A percentile compares a stretch with the other conserved stretches of the same genome.
These are phyloP conservation scores for Helotiales sp. DNA, from an alignment of 2,329 filamentous ascomycete species.

Conservation along the genomic window DNA sequence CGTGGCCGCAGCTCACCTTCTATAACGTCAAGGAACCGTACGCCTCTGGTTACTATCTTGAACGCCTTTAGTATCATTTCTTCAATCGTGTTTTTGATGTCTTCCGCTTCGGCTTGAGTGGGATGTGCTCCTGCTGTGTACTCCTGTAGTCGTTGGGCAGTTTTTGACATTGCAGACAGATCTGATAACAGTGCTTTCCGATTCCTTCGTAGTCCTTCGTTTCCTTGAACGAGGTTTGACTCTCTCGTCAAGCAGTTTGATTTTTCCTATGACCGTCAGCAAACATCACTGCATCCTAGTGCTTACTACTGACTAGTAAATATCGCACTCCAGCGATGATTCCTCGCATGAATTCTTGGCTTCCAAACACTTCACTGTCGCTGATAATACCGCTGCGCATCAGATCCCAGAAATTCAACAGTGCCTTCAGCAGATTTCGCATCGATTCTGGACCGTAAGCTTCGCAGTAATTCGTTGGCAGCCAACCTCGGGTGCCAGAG, in stretches of 20 bases:
- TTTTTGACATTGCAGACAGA: slow-evolving; percentile 86
- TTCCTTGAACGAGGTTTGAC: slow-evolving; percentile 72
- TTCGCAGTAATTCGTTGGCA: slow-evolving; percentile 98
- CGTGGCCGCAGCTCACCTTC: slow-evolving; percentile 64
- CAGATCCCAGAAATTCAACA: slow-evolving; percentile 92
- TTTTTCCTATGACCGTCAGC: slow-evolving; percentile 66
- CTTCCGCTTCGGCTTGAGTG: slow-evolving; percentile 53
- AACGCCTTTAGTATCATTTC: slow-evolving; percentile 94
- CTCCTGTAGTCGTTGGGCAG: slow-evolving; percentile 83
- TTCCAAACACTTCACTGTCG: slow-evolving; percentile 79
- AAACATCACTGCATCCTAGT: slow-evolving; percentile 1
- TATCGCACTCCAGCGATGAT: slow-evolving; percentile 92
- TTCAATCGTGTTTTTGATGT: slow-evolving; percentile 79
- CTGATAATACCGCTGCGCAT: slow-evolving; percentile 78
- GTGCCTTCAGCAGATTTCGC: slow-evolving; percentile 79
- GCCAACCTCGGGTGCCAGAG: slow-evolving; percentile 88
- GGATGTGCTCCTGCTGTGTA: slow-evolving; percentile 52
- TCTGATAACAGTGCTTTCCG: slow-evolving; percentile 90
- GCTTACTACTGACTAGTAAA: slow-evolving; percentile 70
- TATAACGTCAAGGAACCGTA: slow-evolving; percentile 87
- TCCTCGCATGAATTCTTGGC: slow-evolving; percentile 92
- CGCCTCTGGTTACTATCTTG: slow-evolving; percentile 88
- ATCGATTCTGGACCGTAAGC: slow-evolving; percentile 90
- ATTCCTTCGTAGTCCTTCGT: slow-evolving; percentile 76
- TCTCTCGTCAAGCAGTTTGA: slow-evolving; percentile 88